A percentile compares a stretch with the other conserved stretches of the same genome.
phyloP scores from a whole-genome alignment of 495 filamentous ascomycete species.

The Sporormia fimetaria region DNA sequence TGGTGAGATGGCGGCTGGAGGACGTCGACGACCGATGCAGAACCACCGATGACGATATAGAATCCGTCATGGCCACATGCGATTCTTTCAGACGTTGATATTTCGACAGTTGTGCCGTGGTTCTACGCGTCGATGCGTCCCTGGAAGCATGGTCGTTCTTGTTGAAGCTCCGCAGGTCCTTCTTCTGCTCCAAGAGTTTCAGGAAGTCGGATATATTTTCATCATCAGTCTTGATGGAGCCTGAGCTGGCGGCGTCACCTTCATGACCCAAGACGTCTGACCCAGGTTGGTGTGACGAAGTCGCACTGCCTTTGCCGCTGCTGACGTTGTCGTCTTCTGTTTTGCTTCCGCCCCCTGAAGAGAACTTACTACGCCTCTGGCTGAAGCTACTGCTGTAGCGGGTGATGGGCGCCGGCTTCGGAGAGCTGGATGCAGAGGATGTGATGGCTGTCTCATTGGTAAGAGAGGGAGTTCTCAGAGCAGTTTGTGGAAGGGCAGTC shows the following conservation, averaged over 20 bases:
- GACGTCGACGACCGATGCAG: constrained; percentile 72
- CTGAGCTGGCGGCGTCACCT: constrained; percentile 52
- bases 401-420: constrained; percentile 58
- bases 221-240: constrained; percentile 73
- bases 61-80: constrained; percentile 74
- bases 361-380: constrained; percentile 64
- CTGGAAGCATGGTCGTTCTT: constrained; percentile 40
- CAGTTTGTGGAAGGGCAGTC: constrained; percentile 53
- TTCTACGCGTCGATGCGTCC: constrained; percentile 48
- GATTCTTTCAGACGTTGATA: constrained; percentile 80
- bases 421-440: constrained; percentile 56
- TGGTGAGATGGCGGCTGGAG: constrained; percentile 73
- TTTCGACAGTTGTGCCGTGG: constrained; percentile 57
- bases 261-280: constrained; percentile 75
- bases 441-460: constrained; percentile 47
- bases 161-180: constrained; percentile 63
- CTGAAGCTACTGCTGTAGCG: constrained; percentile 79
- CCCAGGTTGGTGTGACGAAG: constrained; percentile 77
- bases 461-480: constrained; percentile 44
- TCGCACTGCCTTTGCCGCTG: constrained; percentile 75
- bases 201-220: constrained; percentile 89
- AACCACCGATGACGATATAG: constrained; percentile 72
- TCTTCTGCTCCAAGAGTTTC: constrained; percentile 70
- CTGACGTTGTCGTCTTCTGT: constrained; percentile 75
- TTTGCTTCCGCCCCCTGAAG: constrained; percentile 57